phyloP scores from a whole-genome alignment of 2,329 filamentous ascomycete species.

The Cercospora zeina region DNA sequence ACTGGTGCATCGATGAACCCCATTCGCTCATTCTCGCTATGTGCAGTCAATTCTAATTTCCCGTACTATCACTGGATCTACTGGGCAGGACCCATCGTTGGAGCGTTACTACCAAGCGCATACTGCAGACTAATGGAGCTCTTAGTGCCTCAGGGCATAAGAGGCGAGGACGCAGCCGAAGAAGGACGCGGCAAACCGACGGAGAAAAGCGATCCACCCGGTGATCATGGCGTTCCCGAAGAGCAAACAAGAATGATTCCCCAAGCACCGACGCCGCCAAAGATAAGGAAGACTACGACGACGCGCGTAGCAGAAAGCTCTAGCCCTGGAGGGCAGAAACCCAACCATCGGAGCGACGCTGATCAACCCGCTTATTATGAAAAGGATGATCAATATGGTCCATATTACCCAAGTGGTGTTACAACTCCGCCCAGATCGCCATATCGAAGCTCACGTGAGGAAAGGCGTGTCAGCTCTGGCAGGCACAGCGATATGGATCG shows the following conservation, averaged over 20 bases:
- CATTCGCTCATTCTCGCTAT: conserved; percentile 38
- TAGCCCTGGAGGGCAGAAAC: conserved; percentile 9
- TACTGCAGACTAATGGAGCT: conserved; percentile 35
- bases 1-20: conserved; percentile 41
- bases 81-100: conserved; percentile 36
- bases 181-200: not conserved
- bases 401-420: conserved; percentile 5
- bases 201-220: not conserved
- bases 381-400: conserved; percentile 6
- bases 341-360: not conserved
- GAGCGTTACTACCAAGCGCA: conserved; percentile 34
- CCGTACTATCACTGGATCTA: conserved; percentile 37
- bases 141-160: not conserved
- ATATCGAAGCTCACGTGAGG: conserved; percentile 14
- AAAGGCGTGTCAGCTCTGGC: conserved; percentile 14
- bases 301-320: conserved; percentile 9
- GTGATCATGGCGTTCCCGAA: not conserved
- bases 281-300: conserved; percentile 8
- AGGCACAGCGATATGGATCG: conserved; percentile 20
- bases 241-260: conserved; percentile 12
- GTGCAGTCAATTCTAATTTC: conserved; percentile 35
- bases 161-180: not conserved
- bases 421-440: conserved; percentile 12
- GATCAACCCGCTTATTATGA: not conserved
- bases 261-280: conserved; percentile 11